phyloP scores from a whole-genome alignment of 2,329 filamentous ascomycete genomes.

The Colletotrichum gloeosporioides region DNA sequence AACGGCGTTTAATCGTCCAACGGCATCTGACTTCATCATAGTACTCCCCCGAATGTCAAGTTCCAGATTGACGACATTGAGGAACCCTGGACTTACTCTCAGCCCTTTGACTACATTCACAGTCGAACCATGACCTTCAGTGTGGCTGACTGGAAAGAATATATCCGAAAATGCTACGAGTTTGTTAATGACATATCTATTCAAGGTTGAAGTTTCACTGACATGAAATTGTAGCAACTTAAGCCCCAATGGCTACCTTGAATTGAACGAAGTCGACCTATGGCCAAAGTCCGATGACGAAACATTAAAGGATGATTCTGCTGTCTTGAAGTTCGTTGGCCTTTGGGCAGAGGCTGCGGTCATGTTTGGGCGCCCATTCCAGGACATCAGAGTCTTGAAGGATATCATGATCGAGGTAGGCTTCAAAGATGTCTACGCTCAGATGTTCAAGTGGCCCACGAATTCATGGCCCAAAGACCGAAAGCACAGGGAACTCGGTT shows the following conservation, averaged over 20 bases:
- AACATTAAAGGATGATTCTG: constrained; percentile 30
- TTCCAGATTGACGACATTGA: constrained; percentile 52
- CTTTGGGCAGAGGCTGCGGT: constrained; percentile 33
- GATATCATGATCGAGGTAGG: constrained; percentile 54
- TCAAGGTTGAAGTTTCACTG: neutral
- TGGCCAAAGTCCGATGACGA: constrained; percentile 45
- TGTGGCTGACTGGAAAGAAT: constrained; percentile 36
- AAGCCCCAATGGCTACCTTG: constrained; percentile 48
- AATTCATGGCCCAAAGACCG: constrained; percentile 57
- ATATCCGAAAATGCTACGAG: constrained; percentile 40
- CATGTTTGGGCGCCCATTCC: constrained; percentile 30
- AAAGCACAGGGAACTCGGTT: constrained; percentile 56
- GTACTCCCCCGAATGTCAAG: constrained; percentile 52
- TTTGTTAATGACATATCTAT: neutral
- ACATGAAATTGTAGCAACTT: constrained; percentile 27
- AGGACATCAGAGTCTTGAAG: constrained; percentile 31
- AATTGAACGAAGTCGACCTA: constrained; percentile 47
- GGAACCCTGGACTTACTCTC: constrained; percentile 41
- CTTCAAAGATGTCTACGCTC: constrained; percentile 56
- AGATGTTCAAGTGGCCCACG: constrained; percentile 53
- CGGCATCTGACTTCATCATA: constrained; percentile 15
- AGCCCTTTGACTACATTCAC: constrained; percentile 46
- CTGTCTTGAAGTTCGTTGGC: constrained; percentile 33
- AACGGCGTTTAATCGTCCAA: neutral
- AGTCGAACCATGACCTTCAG: constrained; percentile 40